Evolutionary conservation across 108 stramenopile genomes (phyloP).

Genomic region (Schizochytrium sp.): DNA sequence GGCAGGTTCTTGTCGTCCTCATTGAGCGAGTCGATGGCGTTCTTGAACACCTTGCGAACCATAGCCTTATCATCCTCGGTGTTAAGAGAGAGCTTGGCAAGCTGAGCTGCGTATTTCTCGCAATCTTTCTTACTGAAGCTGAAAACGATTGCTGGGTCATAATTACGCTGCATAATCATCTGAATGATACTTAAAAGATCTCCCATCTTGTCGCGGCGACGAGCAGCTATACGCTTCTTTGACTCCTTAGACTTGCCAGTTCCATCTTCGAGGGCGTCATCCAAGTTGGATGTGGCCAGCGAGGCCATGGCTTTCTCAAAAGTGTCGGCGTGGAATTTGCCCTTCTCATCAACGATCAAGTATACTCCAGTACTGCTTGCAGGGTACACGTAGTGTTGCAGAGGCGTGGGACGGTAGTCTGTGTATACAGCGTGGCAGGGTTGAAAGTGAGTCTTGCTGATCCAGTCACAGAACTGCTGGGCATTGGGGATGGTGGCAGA

Average conservation of each 20-base stretch:
- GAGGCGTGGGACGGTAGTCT: constrained; percentile 96
- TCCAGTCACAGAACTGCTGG: constrained; percentile 84
- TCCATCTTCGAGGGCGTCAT: constrained; percentile 19
- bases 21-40: constrained; percentile 93
- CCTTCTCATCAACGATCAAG: constrained; percentile 96
- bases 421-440: constrained; percentile 99
- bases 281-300: constrained; percentile 75
- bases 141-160: constrained; percentile 98
- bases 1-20: constrained; percentile 96
- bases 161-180: constrained; percentile 89
- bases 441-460: constrained; percentile 93
- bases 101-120: constrained; percentile 88
- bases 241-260: constrained; percentile 68
- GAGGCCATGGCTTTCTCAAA: constrained; percentile 94
- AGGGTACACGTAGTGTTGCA: constrained; percentile 98
- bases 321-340: constrained; percentile 92
- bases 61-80: constrained; percentile 95
- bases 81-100: constrained; percentile 90
- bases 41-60: constrained; percentile 91
- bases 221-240: constrained; percentile 73
- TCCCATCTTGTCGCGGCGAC: constrained; percentile 73
- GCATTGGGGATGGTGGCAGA: constrained; percentile 98
- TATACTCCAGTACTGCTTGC: constrained; percentile 92
- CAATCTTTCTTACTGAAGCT: constrained; percentile 98
- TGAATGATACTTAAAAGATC: constrained; percentile 95